A percentile compares a stretch with the other conserved stretches of the same genome.
phyloP scores from a whole-genome alignment of 257 asterid genomes.

The Solanum dulcamara region DNA sequence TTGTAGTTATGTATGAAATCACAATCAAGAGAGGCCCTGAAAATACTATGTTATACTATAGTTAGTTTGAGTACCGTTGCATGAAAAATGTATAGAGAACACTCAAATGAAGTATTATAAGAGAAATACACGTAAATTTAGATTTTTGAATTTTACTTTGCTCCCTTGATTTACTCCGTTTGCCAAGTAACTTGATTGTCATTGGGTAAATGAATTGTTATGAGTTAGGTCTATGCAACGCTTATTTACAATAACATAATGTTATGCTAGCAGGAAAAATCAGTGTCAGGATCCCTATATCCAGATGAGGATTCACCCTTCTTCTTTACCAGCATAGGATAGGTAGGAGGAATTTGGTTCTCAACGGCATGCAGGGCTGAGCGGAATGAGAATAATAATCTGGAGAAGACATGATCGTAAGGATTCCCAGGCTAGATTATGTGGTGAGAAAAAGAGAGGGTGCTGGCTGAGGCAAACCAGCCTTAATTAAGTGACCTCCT shows the following conservation, averaged over 20 bases:
- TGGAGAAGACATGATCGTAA: too few species aligned
- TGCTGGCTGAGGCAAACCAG: background rate
- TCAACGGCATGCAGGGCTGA: too few species aligned
- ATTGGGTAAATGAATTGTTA: background rate
- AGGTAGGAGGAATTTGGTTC: background rate
- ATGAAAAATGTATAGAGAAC: background rate
- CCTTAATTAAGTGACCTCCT: background rate
- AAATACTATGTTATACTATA: background rate
- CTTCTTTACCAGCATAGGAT: background rate
- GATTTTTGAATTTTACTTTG: background rate
- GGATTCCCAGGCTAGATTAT: too few species aligned
- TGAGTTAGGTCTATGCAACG: background rate
- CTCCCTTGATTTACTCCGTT: background rate
- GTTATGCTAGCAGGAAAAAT: background rate
- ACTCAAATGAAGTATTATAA: background rate
- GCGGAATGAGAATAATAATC: too few species aligned
- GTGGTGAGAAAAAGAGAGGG: too few species aligned
- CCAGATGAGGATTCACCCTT: background rate
- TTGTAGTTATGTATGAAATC: background rate
- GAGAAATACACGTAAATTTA: background rate
- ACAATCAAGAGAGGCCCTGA: background rate
- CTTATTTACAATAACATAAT: background rate
- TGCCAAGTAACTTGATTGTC: background rate
- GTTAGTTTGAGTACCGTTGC: background rate
- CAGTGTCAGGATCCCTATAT: background rate